phyloP scores from a whole-genome alignment of 2,329 filamentous ascomycete genomes.

The Trichophyton verrucosum region DNA sequence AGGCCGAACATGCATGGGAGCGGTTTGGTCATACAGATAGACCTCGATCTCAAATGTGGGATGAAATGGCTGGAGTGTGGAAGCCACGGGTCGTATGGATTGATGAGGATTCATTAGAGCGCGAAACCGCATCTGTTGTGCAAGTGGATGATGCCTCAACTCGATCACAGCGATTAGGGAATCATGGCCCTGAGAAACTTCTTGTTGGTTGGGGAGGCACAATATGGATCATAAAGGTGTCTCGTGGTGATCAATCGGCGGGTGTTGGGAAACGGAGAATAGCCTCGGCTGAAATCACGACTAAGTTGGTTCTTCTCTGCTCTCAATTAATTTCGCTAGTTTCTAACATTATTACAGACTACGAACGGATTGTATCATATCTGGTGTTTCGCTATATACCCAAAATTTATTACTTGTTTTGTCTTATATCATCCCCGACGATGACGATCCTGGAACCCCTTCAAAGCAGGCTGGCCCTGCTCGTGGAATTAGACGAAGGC shows the following conservation, averaged over 20 bases:
- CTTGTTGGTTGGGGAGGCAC: conserved; percentile 92
- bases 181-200: conserved; percentile 51
- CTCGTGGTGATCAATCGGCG: conserved; percentile 59
- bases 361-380: conserved; percentile 94
- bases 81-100: conserved; percentile 89
- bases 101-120: conserved; percentile 66
- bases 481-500: conserved; percentile 55
- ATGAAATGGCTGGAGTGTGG: conserved; percentile 94
- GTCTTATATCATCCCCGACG: conserved; percentile 69
- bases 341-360: conserved; percentile 41
- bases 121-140: conserved; percentile 45
- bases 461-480: conserved; percentile 34
- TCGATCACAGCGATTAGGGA: conserved; percentile 10
- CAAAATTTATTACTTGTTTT: conserved; percentile 81
- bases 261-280: conserved; percentile 57
- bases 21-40: conserved; percentile 84
- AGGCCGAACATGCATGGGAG: conserved; percentile 82
- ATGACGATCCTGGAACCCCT: conserved; percentile 45
- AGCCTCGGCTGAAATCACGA: conserved; percentile 78
- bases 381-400: conserved; percentile 92
- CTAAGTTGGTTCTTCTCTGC: conserved; percentile 48
- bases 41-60: conserved; percentile 76
- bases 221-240: conserved; percentile 89
- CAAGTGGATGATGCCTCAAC: conserved; percentile 13
- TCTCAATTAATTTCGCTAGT: neutral